A percentile compares a stretch with the other conserved stretches of the same genome.
These are phyloP conservation scores for Fusarium devonianum DNA, from an alignment of 2,329 filamentous ascomycete genomes.

Conservation along the genomic window DNA sequence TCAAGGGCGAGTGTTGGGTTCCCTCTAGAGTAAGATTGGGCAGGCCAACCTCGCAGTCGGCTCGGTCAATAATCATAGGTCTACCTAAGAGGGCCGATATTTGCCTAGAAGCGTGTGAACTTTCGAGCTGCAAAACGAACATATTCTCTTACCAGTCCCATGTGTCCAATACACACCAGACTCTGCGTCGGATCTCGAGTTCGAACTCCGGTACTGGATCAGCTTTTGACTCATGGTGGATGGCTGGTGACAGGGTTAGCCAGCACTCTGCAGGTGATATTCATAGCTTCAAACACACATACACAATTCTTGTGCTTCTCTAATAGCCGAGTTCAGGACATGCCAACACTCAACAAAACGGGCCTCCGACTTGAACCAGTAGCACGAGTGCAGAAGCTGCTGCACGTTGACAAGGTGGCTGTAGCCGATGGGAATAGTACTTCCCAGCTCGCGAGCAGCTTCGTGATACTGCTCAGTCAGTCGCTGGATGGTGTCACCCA, in stretches of 20 bases:
- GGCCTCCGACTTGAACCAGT: slow-evolving; percentile 49
- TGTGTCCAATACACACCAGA: slow-evolving; percentile 49
- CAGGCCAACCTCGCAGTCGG: slow-evolving; percentile 44
- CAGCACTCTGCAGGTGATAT: too few relatives aligned
- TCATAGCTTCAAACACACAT: neutral
- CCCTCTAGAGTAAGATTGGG: slow-evolving; percentile 46
- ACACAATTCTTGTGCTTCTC: slow-evolving; percentile 49
- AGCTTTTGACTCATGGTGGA: slow-evolving; percentile 43
- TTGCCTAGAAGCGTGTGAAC: slow-evolving; percentile 42
- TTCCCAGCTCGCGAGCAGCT: slow-evolving; percentile 45
- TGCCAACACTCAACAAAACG: slow-evolving; percentile 50
- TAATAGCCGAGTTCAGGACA: slow-evolving; percentile 46
- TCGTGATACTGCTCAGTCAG: slow-evolving; percentile 46
- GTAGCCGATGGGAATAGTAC: slow-evolving; percentile 44
- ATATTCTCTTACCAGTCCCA: slow-evolving; percentile 48
- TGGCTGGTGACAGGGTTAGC: slow-evolving; percentile 33
- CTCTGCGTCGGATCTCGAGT: slow-evolving; percentile 46
- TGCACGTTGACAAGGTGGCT: slow-evolving; percentile 47
- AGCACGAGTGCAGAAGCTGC: slow-evolving; percentile 48
- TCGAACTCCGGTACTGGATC: slow-evolving; percentile 45
- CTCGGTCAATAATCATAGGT: slow-evolving; percentile 47
- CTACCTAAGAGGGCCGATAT: slow-evolving; percentile 46
- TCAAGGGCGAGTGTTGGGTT: slow-evolving; percentile 43
- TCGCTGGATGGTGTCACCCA: slow-evolving; percentile 40
- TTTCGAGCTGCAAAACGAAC: neutral